A percentile compares a stretch with the other conserved stretches of the same genome.
Evolutionary conservation across 2,329 filamentous ascomycete species (phyloP).

Genomic region (Fusarium luffae): DNA sequence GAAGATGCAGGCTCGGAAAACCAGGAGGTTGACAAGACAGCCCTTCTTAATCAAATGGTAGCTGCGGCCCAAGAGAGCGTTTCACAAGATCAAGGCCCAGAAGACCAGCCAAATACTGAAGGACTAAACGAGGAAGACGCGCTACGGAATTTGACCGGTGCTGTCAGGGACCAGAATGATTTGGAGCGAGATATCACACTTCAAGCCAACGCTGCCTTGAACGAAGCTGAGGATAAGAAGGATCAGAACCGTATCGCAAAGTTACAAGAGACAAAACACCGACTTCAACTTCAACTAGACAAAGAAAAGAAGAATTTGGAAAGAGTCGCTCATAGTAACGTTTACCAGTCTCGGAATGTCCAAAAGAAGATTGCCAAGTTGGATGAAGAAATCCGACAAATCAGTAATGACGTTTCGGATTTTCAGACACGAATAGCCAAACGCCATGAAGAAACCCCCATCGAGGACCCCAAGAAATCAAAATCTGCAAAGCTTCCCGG

Average conservation of each 20-base stretch:
- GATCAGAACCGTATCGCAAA: constrained; percentile 72
- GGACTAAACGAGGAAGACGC: constrained; percentile 68
- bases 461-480: constrained; percentile 55
- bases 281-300: constrained; percentile 73
- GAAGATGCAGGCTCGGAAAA: constrained; percentile 38
- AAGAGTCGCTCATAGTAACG: constrained; percentile 55
- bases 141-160: constrained; percentile 71
- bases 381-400: constrained; percentile 70
- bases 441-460: constrained; percentile 68
- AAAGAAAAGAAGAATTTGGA: constrained; percentile 62
- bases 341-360: constrained; percentile 66
- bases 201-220: constrained; percentile 69
- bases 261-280: constrained; percentile 63
- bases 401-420: constrained; percentile 79
- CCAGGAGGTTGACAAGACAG: constrained; percentile 41
- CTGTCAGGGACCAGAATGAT: constrained; percentile 87
- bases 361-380: constrained; percentile 74
- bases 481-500: constrained; percentile 74
- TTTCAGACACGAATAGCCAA: constrained; percentile 85
- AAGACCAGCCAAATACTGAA: constrained; percentile 30
- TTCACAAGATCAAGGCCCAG: constrained; percentile 16
- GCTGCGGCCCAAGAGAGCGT: constrained; percentile 47
- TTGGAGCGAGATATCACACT: constrained; percentile 85
- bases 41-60: constrained; percentile 47
- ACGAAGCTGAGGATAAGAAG: constrained; percentile 71